Evolutionary conservation across 495 filamentous ascomycete genomes (phyloP), one percentile per base, ranked within the genome.

Genomic region (Penicillium coffeae): DNA sequence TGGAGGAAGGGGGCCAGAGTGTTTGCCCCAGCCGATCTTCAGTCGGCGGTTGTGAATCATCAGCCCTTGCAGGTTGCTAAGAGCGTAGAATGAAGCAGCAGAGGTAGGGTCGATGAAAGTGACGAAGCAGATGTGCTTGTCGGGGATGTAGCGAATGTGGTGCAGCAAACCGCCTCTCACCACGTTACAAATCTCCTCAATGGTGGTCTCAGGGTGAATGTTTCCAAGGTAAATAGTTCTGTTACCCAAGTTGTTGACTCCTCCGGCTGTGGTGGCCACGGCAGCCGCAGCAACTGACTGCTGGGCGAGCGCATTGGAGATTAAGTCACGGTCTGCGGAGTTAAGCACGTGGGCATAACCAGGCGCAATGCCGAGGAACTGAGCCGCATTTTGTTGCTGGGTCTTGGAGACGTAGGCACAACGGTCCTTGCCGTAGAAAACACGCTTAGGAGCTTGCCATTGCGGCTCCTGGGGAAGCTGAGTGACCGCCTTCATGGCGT

Each of bases 111-210:
- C 93, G 65, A 98, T 97, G 72, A 98, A 98, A 2, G 93, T 98
- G 33, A 98, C 93, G 57, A 98, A 98, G 76, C 93, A 98, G 58
- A 97, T 98, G 69, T 98, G 93, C 78, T 98, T 98, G 74, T 98
- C 93, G 20, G 93, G 94, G 56, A 98, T 98, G 71, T 96, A 98
- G 45, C 93, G 89, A 68, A 98, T 93, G 66, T 98, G 93, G 65
- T 98, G 93, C 60, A 98, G 74, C 49, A 96, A 75, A 51, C 91
- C 91, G 36, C 91, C 91, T 41, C 91, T 84, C 21, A 96, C 91
- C 39, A 96, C 91, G 59, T 96, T 96, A 75, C 91, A 96, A 65
- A 96, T 96, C 66, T 96, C 93, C 69, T 97, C 93, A 55, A 96
- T 92, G 2, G 93, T 97, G 1, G 93, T 98, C 70, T 98, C 93